Evolutionary conservation across 2,329 filamentous ascomycete species (phyloP), one percentile per base, ranked within the genome.

Genomic region (Ascochyta clinopodiicola): DNA sequence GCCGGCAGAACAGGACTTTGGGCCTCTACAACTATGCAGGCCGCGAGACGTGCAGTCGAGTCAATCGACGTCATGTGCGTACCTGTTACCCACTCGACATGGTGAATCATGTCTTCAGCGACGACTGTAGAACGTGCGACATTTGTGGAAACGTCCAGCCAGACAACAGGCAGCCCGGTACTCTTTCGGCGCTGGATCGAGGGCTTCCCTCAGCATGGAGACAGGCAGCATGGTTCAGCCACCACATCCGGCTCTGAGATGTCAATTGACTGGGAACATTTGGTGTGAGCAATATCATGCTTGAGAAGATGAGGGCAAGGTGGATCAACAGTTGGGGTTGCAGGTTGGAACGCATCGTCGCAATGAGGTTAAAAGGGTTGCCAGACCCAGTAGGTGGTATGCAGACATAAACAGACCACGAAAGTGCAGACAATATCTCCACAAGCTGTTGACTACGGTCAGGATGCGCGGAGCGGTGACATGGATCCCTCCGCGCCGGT

Each of bases 401-500:
- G 27, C 8, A 4, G 27, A 17, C 17, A 17, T 17, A 17, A 17
- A 17, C 17, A 17, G 17, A 17, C 17, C 17, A 17, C 17, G 17
- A 17, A 17, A 17, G 17, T 17, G 27, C 27, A 9, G 27, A 12
- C 12, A 3, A 12, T 8, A 29, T 3, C 8, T 29, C 8, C 10
- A 10, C 27, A 29, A 29, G 9, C 8, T 12, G 27, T 29, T 12
- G 4, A 29, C 27, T 12, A 29, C 27, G 10, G 13, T 34, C 32
- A 35, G n/a, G 15, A 35, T 17, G 21, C 19, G 21, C 19, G 39
- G 45, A 27, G 22, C 44, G 51, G 36, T 32, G 36, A 29, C 22
- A 36, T 35, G 22, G 22, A 37, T 44, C 38, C 37, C 13, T 42
- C 44, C 25, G 36, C 40, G 45, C 25, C 51, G 43, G 53, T 29